Percentiles rank a stretch among this genome's conserved stretches.
Evolutionary conservation across 768 basidiomycete genomes (phyloP).

Genomic region (Rhodosporidiobolus sp.): DNA sequence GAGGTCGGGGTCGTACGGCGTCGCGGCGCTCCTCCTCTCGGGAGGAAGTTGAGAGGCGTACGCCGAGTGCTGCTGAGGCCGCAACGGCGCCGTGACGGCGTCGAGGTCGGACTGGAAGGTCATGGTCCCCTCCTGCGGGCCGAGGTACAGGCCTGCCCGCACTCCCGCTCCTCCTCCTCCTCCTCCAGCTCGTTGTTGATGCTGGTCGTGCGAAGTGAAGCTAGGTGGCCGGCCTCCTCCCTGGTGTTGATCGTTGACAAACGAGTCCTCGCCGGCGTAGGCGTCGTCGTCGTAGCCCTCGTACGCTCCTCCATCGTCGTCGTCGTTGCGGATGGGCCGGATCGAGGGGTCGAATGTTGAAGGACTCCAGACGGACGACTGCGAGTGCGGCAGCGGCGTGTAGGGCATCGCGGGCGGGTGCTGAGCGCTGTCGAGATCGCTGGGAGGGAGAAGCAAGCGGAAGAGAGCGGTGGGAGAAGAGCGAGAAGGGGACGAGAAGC

Average conservation of each 20-base stretch:
- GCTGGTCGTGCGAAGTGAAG: constrained; percentile 3
- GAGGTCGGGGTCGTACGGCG: constrained; percentile 10
- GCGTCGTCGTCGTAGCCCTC: neutral
- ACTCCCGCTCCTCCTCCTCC: too few species aligned
- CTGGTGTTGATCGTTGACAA: neutral
- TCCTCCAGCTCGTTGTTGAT: too few species aligned
- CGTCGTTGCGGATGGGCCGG: neutral
- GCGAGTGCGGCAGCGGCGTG: too few species aligned
- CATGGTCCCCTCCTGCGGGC: neutral
- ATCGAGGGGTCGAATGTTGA: too few species aligned
- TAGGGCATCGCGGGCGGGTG: neutral
- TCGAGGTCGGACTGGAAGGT: neutral
- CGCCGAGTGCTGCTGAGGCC: too few species aligned
- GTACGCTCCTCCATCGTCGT: neutral
- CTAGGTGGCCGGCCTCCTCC: neutral
- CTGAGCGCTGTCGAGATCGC: neutral
- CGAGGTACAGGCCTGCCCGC: neutral
- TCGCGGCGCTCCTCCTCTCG: neutral
- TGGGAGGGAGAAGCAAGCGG: neutral
- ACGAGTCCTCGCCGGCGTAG: neutral
- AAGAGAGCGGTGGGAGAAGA: neutral
- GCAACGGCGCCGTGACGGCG: neutral
- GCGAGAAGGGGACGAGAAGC: neutral
- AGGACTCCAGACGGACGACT: too few species aligned
- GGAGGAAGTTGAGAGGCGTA: too few species aligned